Evolutionary conservation across 2,329 filamentous ascomycete genomes (phyloP).

Genomic region (Fusarium burgessii): DNA sequence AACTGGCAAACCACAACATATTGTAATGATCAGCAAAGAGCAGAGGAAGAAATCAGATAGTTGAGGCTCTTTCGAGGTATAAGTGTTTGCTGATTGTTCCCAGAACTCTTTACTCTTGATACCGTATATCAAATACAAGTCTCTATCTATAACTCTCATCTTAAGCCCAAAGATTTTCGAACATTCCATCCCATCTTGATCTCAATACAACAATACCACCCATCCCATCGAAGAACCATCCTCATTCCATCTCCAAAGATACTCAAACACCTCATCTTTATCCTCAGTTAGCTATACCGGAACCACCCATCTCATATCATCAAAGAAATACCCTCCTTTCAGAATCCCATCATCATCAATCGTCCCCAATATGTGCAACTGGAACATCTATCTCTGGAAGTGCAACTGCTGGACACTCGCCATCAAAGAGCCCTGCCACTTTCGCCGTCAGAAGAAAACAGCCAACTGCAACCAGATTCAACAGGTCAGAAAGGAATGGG

Average conservation of each 20-base stretch:
- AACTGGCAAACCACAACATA: slow-evolving; percentile 2
- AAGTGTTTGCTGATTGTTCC: background rate
- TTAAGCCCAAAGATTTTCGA: background rate
- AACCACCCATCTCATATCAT: background rate
- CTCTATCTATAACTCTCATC: background rate
- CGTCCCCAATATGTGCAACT: slow-evolving; percentile 27
- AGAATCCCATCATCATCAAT: background rate
- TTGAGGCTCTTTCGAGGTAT: background rate
- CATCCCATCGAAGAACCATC: background rate
- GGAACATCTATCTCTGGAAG: slow-evolving; percentile 27
- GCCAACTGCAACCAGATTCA: slow-evolving; percentile 25
- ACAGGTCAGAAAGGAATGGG: slow-evolving; percentile 28
- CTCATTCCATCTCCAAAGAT: background rate
- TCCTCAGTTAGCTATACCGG: too few relatives aligned
- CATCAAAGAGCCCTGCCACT: slow-evolving; percentile 30
- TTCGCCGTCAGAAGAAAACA: slow-evolving; percentile 12
- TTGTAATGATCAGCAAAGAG: background rate
- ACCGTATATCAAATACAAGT: background rate
- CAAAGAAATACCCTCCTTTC: too few relatives aligned
- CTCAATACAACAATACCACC: background rate
- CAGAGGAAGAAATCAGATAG: too few relatives aligned
- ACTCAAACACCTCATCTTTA: background rate
- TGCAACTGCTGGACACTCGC: slow-evolving; percentile 20
- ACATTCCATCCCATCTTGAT: background rate
- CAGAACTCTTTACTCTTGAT: background rate